Conservation (phyloP, 2,329 filamentous ascomycete genomes). For the Aulographum hederae region DNA sequence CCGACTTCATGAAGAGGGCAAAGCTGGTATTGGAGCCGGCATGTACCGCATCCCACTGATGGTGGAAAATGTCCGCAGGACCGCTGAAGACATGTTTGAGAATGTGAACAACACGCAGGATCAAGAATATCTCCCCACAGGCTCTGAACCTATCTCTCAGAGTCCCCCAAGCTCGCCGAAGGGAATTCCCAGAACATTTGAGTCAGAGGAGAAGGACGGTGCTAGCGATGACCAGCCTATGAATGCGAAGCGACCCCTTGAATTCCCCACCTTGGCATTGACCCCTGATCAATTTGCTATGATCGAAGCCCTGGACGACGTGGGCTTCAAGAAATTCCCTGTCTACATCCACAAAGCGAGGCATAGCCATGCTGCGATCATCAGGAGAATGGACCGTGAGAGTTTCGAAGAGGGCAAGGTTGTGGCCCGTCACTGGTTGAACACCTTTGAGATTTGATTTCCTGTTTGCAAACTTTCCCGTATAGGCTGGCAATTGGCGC, state of each 20-base stretch:
- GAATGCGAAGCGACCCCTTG: conserved; percentile 10
- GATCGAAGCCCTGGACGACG: conserved; percentile 53
- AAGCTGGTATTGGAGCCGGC: conserved; percentile 46
- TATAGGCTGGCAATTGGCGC: no score
- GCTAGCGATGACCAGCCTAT: not conserved
- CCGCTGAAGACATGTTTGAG: conserved; percentile 63
- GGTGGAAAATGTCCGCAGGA: conserved; percentile 55
- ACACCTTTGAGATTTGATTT: conserved; percentile 44
- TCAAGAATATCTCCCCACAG: conserved; percentile 50
- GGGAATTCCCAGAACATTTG: not conserved
- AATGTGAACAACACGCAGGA: conserved; percentile 48
- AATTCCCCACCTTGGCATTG: conserved; percentile 57
- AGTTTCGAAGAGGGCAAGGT: conserved; percentile 58
- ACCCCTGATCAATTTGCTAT: conserved; percentile 69
- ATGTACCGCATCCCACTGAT: conserved; percentile 61
- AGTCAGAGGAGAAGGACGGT: not conserved
- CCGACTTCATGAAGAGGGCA: conserved; percentile 52
- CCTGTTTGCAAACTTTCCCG: not conserved
- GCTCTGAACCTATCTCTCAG: conserved; percentile 20
- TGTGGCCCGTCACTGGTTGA: conserved; percentile 66
- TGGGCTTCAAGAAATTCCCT: conserved; percentile 39
- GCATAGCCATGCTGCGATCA: conserved; percentile 84
- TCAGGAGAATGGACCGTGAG: conserved; percentile 48
- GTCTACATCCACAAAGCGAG: conserved; percentile 58
- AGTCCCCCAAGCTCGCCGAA: conserved; percentile 10